Conservation (phyloP, 352 stramenopile genomes). For the Phytophthora aleatoria region DNA sequence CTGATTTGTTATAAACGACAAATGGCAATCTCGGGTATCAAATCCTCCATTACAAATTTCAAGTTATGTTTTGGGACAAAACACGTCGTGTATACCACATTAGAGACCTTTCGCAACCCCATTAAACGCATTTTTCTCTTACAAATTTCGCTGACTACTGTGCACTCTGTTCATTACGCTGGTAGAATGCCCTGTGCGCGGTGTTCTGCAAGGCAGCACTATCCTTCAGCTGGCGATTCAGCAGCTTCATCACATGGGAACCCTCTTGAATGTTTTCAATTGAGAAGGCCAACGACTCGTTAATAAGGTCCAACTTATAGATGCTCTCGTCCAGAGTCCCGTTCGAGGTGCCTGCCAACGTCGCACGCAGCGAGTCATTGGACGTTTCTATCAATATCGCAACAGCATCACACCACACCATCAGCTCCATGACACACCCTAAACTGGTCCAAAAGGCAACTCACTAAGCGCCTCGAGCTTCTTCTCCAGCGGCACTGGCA, state of each 20-base stretch:
- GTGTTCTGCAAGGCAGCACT: slow-evolving; percentile 47
- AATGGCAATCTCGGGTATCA: too few species aligned
- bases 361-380: slow-evolving; percentile 49
- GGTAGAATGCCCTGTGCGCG: slow-evolving; percentile 40
- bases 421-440: neutral
- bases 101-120: too few species aligned
- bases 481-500: slow-evolving; percentile 19
- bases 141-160: neutral
- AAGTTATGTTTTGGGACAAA: too few species aligned
- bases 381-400: slow-evolving; percentile 36
- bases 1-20: too few species aligned
- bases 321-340: slow-evolving; percentile 52
- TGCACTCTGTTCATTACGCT: slow-evolving; percentile 13
- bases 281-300: slow-evolving; percentile 80
- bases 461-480: slow-evolving; percentile 33
- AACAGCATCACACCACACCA: slow-evolving; percentile 3
- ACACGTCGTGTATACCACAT: too few species aligned
- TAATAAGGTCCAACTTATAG: slow-evolving; percentile 80
- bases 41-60: too few species aligned
- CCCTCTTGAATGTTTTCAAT: slow-evolving; percentile 84
- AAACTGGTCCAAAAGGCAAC: neutral
- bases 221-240: slow-evolving; percentile 72
- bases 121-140: too few species aligned
- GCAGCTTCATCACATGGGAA: slow-evolving; percentile 71
- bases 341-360: slow-evolving; percentile 35